Base-by-base conservation (phyloP, 2,329 filamentous ascomycete species). In the Colletotrichum sp. region DNA sequence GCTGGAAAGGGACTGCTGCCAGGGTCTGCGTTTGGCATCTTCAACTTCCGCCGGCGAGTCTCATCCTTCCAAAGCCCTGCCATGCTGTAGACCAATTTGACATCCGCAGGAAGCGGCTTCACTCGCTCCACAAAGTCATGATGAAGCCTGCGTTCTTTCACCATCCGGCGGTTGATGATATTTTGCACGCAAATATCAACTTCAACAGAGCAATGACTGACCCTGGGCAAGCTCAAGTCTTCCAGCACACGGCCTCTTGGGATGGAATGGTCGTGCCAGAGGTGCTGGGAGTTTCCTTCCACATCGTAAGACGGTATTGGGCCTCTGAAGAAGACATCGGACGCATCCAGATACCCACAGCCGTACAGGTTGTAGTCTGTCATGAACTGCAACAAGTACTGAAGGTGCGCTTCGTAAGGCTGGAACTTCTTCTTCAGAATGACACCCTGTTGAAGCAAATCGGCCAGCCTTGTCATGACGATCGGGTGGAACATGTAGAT, bases 341-440 rank as follows among this genome's bases (percentile, higher is more conserved):
- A 88, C 66, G 92, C 94, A 74, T 96, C 91, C 78, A 99, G 92
- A 80, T 96, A 98, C 72, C 92, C 93, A 82, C 97, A 99, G 8
- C 98, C 98, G 83, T 98, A 99, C 79, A 99, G 88, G 82, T 98
- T 99, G 87, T 98, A 99, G 83, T 99, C 98, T 78, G 94, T 94
- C 97, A 99, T 99, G 91, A 98, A 99, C 85, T 99, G 98, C 12
- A 97, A 89, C 10, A 98, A 86, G 82, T 96, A 99, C 82, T 98
- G 95, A 77, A 99, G 84, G 83, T 99, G 98, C 21, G 95, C 96
- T 85, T 99, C 97, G 82, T 97, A 98, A 0, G 97, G 96, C 81
- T 99, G 96, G 59, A 99, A 94, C 28, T 91, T 90, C 75, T 91
- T 91, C 82, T 95, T 95, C 91, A 99, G 91, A 59, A 99, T 93